phyloP scores from a whole-genome alignment of 2,329 filamentous ascomycete genomes.

The Paraphaeosphaeria sporulosa region DNA sequence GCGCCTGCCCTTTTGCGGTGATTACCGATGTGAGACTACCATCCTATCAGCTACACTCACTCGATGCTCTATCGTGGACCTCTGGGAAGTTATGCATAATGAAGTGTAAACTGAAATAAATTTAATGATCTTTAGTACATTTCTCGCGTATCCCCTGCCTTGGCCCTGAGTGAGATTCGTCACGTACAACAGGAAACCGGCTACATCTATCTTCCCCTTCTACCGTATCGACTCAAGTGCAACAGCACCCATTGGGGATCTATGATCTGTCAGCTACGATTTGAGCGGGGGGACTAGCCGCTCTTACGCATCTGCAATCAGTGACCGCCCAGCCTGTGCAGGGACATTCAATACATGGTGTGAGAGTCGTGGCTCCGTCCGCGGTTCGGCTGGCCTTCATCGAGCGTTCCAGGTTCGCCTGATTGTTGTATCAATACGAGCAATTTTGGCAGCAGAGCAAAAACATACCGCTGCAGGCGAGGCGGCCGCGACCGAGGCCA shows the following conservation, averaged over 20 bases:
- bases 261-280: conserved; percentile 17
- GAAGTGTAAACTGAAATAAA: not conserved
- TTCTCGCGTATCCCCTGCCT: not conserved
- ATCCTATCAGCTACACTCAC: too few species aligned
- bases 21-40: not conserved
- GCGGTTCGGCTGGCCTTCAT: conserved; percentile 25
- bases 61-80: too few species aligned
- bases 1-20: not conserved
- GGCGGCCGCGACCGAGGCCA: conserved; percentile 29
- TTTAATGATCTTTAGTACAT: not conserved
- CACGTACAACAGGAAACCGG: not conserved
- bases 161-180: not conserved
- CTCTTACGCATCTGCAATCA: conserved; percentile 38
- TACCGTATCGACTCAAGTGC: conserved; percentile 16
- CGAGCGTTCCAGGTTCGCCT: conserved; percentile 34
- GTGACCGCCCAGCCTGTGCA: conserved; percentile 27
- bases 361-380: conserved; percentile 16
- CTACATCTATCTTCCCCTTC: too few species aligned
- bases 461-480: conserved; percentile 35
- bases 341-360: conserved; percentile 35
- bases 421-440: not conserved
- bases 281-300: not conserved
- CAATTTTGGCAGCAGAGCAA: not conserved
- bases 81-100: too few species aligned
- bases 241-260: conserved; percentile 43